Percentiles rank a stretch among this genome's conserved stretches.
Evolutionary conservation across 306 rosid species (phyloP).

Genomic region (Quercus berberidifolia): DNA sequence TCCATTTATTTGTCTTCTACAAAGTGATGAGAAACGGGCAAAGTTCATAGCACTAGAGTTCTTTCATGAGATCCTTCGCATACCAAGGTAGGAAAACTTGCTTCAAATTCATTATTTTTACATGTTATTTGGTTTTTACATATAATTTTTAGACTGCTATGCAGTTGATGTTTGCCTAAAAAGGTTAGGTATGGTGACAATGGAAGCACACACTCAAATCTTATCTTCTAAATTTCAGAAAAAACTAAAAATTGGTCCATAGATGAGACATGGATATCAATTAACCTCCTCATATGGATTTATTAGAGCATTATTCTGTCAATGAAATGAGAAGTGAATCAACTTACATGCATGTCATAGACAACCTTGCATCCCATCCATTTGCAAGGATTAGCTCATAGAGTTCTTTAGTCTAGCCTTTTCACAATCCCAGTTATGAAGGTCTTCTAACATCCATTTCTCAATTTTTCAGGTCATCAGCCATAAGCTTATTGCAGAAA

Average conservation of each 20-base stretch:
- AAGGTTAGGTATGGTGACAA: background rate
- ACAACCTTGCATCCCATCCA: background rate
- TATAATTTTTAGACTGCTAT: background rate
- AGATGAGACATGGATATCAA: background rate
- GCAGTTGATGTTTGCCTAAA: background rate
- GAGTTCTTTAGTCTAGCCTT: constrained; percentile 1
- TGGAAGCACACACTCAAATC: background rate
- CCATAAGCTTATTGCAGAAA: constrained; percentile 57
- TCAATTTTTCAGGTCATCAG: constrained; percentile 45
- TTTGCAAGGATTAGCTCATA: background rate
- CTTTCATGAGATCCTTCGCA: constrained; percentile 67
- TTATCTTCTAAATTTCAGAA: background rate
- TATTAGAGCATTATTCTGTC: background rate
- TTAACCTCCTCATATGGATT: background rate
- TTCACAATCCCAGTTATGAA: constrained; percentile 19
- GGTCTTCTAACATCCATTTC: constrained; percentile 6
- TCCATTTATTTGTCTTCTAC: constrained; percentile 57
- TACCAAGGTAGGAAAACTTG: constrained; percentile 52
- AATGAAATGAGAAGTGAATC: background rate
- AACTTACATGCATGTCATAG: background rate
- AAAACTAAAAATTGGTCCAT: background rate
- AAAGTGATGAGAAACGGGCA: constrained; percentile 47
- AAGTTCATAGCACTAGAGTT: constrained; percentile 58
- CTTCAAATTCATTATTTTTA: constrained; percentile 15
- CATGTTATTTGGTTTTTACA: constrained; percentile 1